Base-by-base conservation (phyloP, 2,329 filamentous ascomycete species). In the Penicillium freii region DNA sequence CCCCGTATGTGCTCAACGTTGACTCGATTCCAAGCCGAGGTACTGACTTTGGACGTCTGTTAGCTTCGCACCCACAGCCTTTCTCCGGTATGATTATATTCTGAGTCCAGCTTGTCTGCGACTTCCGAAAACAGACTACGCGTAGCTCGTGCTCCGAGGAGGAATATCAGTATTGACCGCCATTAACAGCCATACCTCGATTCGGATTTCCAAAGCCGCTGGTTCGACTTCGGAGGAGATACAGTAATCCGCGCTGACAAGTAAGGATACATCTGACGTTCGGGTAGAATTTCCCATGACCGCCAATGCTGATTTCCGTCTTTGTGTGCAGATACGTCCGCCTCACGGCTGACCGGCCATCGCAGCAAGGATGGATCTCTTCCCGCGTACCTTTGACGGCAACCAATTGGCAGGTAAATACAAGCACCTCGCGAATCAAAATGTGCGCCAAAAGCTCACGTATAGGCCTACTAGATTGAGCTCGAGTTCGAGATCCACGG, bases 191-290 rank as follows among this genome's bases (percentile, higher is more conserved):
- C 94, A 61, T 99, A 97, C 78, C 86, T 99, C 68, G 94, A 99
- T 79, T 94, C 92, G 60, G 94, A 97, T 76, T 92, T 97, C 88
- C 90, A 95, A 80, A 96, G 91, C 80, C 88, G 94, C 73, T 99
- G 94, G 93, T 99, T 93, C 78, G 94, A 99, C 80, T 99, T 95
- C 84, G 94, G 94, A 73, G 94, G 93, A 72, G 92, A 96, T 79
- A 91, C 93, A 40, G 88, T 99, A 69, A 84, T 97, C 70, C 82
- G 86, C 64, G 83, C 85, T 61, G 86, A 89, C 71, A 82, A 84
- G 79, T 82, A 73, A 58, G 55, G 29, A 34, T 49, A 9, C 23
- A n/a, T 3, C 19, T 17, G 17, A 11, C 4, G 9, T 6, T 4
- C 2, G 4, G 5, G 9, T 29, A 6, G 5, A 15, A 23, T 23